Conservation (phyloP, 805 yeast species). For the Lachancea meyersii region DNA sequence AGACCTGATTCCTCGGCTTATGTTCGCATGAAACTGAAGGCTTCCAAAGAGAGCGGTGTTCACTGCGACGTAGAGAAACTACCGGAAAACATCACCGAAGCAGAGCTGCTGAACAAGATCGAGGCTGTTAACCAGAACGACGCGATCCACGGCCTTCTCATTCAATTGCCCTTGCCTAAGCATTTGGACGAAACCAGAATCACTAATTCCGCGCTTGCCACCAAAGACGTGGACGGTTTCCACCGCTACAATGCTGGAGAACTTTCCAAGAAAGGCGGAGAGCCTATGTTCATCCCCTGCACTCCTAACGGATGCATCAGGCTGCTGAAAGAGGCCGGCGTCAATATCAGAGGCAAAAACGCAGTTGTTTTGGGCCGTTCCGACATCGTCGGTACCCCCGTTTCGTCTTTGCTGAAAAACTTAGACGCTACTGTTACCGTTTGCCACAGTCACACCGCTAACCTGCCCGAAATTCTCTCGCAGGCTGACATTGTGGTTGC, state of each 20-base stretch:
- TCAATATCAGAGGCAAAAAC: slow-evolving; percentile 53
- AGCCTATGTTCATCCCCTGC: slow-evolving; percentile 69
- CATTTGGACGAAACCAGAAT: slow-evolving; percentile 62
- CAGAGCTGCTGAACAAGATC: slow-evolving; percentile 49
- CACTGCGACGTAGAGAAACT: slow-evolving; percentile 54
- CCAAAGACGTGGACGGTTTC: slow-evolving; percentile 80
- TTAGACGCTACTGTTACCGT: slow-evolving; percentile 71
- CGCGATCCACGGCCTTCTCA: slow-evolving; percentile 63
- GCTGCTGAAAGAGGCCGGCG: slow-evolving; percentile 51
- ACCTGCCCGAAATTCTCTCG: slow-evolving; percentile 45
- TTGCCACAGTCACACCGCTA: slow-evolving; percentile 61
- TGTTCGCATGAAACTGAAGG: slow-evolving; percentile 73
- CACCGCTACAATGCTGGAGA: slow-evolving; percentile 75
- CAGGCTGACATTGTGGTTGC: slow-evolving; percentile 77
- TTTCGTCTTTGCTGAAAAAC: slow-evolving; percentile 61
- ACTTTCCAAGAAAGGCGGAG: slow-evolving; percentile 64
- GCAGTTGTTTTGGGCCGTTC: slow-evolving; percentile 86
- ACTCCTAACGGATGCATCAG: slow-evolving; percentile 78
- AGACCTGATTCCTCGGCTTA: slow-evolving; percentile 78
- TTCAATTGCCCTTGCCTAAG: slow-evolving; percentile 71
- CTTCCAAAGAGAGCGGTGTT: slow-evolving; percentile 65
- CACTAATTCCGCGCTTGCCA: slow-evolving; percentile 58
- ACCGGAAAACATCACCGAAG: slow-evolving; percentile 51
- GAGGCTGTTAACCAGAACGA: slow-evolving; percentile 51
- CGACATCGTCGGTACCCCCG: slow-evolving; percentile 80